These are phyloP conservation scores for Lasiosphaeria hispida DNA, from an alignment of 495 filamentous ascomycete species.

Conservation along the genomic window DNA sequence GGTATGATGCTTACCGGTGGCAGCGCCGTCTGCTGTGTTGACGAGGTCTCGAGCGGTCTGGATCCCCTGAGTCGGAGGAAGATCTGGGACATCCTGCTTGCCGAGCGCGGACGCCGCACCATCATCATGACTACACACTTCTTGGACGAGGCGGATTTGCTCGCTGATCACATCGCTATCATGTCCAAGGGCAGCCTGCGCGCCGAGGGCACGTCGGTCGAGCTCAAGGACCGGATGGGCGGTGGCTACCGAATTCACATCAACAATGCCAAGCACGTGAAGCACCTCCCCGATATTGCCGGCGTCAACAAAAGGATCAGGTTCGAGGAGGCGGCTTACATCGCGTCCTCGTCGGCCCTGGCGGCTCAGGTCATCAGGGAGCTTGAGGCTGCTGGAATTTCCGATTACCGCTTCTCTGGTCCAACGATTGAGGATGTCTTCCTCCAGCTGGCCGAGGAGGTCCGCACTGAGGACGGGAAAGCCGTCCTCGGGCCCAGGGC, in stretches of 20 bases:
- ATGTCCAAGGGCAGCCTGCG: slow-evolving; percentile 69
- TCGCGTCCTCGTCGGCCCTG: slow-evolving; percentile 58
- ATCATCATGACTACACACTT: slow-evolving; percentile 86
- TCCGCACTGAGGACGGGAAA: slow-evolving; percentile 36
- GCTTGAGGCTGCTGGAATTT: slow-evolving; percentile 60
- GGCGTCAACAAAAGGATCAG: slow-evolving; percentile 55
- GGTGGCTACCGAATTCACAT: slow-evolving; percentile 77
- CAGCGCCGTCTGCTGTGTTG: slow-evolving; percentile 79
- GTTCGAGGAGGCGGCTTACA: slow-evolving; percentile 69
- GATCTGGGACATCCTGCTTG: slow-evolving; percentile 86
- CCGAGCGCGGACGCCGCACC: slow-evolving; percentile 71
- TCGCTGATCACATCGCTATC: slow-evolving; percentile 76
- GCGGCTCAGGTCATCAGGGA: slow-evolving; percentile 64
- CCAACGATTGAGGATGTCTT: slow-evolving; percentile 90
- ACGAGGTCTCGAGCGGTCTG: slow-evolving; percentile 80
- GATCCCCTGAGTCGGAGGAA: slow-evolving; percentile 79
- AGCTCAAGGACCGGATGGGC: slow-evolving; percentile 65
- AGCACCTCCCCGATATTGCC: slow-evolving; percentile 50
- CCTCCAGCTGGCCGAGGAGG: slow-evolving; percentile 74
- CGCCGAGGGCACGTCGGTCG: slow-evolving; percentile 73
- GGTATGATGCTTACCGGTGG: slow-evolving; percentile 93
- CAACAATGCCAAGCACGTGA: slow-evolving; percentile 46
- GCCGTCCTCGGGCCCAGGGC: slow-evolving; percentile 17
- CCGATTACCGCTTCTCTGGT: slow-evolving; percentile 73
- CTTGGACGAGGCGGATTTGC: slow-evolving; percentile 72